Conservation (phyloP, 2,329 filamentous ascomycete genomes). For the Alternaria viburni region DNA sequence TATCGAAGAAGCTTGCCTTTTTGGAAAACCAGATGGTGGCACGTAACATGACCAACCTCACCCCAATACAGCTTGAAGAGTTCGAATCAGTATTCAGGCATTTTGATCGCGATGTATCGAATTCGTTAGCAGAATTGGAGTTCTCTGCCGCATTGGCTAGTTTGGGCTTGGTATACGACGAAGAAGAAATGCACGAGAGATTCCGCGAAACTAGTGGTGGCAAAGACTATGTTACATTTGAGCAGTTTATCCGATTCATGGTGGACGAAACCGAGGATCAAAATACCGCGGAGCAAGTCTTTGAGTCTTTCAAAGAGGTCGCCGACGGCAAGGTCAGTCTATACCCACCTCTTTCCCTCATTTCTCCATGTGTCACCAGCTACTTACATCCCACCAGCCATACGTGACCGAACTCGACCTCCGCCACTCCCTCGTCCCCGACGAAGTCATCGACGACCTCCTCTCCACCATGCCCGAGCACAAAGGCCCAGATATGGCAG, state of each 20-base stretch:
- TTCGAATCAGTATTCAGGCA: constrained; percentile 98
- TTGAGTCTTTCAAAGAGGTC: constrained; percentile 96
- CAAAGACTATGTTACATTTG: constrained; percentile 84
- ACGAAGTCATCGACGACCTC: constrained; percentile 95
- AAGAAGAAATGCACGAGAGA: constrained; percentile 97
- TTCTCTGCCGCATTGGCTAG: constrained; percentile 96
- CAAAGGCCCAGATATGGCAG: constrained; percentile 81
- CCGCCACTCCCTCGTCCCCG: constrained; percentile 90
- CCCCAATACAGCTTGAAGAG: constrained; percentile 96
- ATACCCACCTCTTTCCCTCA: neutral
- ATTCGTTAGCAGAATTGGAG: constrained; percentile 89
- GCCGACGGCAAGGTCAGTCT: constrained; percentile 83
- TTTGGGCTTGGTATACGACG: constrained; percentile 92
- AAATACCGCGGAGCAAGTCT: constrained; percentile 97
- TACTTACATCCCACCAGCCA: constrained; percentile 57
- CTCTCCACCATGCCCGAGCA: constrained; percentile 85
- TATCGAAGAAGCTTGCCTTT: constrained; percentile 95
- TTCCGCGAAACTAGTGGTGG: constrained; percentile 86
- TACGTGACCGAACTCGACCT: constrained; percentile 99
- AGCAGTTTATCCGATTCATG: constrained; percentile 99
- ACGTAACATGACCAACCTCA: constrained; percentile 97
- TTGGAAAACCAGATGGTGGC: constrained; percentile 98
- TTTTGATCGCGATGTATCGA: constrained; percentile 92
- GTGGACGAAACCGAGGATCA: constrained; percentile 98
- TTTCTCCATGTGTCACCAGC: neutral